Conservation (phyloP, 2,329 filamentous ascomycete genomes). For the Acarospora socialis region DNA sequence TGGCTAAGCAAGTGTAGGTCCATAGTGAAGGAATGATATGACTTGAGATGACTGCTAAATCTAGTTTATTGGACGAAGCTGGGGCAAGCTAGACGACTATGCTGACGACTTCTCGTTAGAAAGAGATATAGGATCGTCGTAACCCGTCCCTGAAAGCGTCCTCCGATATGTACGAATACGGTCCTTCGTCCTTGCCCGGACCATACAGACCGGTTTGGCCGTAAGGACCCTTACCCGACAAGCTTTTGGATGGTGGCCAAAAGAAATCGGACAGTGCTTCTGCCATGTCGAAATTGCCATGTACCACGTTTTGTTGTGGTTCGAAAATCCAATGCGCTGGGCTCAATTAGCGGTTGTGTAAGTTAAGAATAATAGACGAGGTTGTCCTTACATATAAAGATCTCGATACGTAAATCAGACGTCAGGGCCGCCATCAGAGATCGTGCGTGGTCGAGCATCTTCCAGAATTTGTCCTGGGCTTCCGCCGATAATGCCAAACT, state of each 20-base stretch:
- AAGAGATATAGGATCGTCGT: slow-evolving; percentile 13
- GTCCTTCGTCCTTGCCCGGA: slow-evolving; percentile 16
- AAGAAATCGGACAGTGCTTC: slow-evolving; percentile 13
- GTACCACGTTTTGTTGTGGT: slow-evolving; percentile 14
- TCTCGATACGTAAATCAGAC: slow-evolving; percentile 14
- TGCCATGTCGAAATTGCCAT: slow-evolving; percentile 16
- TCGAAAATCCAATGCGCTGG: slow-evolving; percentile 14
- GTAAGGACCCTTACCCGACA: slow-evolving; percentile 17
- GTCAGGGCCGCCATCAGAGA: slow-evolving; percentile 11
- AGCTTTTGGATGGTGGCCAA: slow-evolving; percentile 12
- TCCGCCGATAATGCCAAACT: slow-evolving; percentile 4
- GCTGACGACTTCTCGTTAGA: too few species aligned
- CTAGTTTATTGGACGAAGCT: too few species aligned
- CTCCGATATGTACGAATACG: slow-evolving; percentile 16
- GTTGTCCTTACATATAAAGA: slow-evolving; percentile 13
- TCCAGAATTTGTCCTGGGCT: slow-evolving; percentile 10
- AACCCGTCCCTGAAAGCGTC: slow-evolving; percentile 16
- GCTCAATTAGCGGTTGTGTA: slow-evolving; percentile 4
- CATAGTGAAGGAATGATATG: too few species aligned
- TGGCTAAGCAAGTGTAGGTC: too few species aligned
- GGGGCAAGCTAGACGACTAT: too few species aligned
- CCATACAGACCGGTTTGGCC: slow-evolving; percentile 18
- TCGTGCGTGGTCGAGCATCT: slow-evolving; percentile 14
- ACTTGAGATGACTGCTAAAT: too few species aligned
- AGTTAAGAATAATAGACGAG: background rate